Base-by-base conservation (phyloP, 2,329 filamentous ascomycete species). In the Neopestalotiopsis clavispora region DNA sequence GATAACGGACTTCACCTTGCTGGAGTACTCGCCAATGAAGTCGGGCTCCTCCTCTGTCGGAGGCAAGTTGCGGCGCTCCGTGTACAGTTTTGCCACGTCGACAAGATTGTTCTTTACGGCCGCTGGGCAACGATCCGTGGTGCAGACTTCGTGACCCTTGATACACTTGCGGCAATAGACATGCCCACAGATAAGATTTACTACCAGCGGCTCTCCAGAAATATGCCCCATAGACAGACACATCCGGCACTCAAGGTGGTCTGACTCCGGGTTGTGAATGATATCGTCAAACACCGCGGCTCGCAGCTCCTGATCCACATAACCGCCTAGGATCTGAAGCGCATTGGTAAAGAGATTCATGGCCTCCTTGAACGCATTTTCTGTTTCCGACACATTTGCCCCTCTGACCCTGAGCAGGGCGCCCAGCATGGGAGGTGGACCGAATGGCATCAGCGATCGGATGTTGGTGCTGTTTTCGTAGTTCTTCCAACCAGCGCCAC, bases 1-100 rank as follows among this genome's bases (percentile, higher is more conserved):
- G 4, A 70, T 52, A 17, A 78, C 73, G 28, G 68, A 69, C n/a
- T 62, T 38, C 1, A 74, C 65, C 62, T 79, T 79, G 17, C 73
- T 70, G 67, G 66, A 13, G n/a, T 62, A 23, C 1, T 10, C 56
- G 42, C 62, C 13, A 13, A n/a, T 38, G 17, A 38, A 14, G 23
- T 49, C 28, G n/a, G 38, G 14, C 12, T 17, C 9, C 10, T 59
- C 38, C 32, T 30, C 30, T 20, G 30, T 10, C 17, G 14, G n/a
- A 14, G 5, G 7, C 13, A 38, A 67, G 12, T 40, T 32, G n/a
- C 65, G 52, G 6, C n/a, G 14, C 14, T 28, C 7, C 4, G 28
- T 12, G 7, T 6, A 23, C 30, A 73, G 7, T 23, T 67, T 70
- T 6, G 49, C 32, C 4, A 72, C 5, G 1, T 69, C 58, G 9